Evolutionary conservation across 768 basidiomycete species (phyloP).

Genomic region (Thelephora aurantiotincta): DNA sequence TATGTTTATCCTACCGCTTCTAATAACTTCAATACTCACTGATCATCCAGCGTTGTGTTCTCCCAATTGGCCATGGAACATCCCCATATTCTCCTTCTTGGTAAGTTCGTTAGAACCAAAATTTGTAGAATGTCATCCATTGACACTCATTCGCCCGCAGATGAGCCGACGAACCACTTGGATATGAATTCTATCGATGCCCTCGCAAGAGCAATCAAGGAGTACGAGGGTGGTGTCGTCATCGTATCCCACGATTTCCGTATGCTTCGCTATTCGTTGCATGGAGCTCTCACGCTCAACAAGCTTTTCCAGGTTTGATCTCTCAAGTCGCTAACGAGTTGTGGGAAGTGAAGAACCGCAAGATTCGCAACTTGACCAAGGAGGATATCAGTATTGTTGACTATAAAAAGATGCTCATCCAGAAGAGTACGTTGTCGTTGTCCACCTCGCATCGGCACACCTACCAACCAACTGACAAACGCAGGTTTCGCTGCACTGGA

Average conservation of each 20-base stretch:
- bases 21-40: neutral
- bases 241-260: constrained; percentile 99
- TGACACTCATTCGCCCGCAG: constrained; percentile 21
- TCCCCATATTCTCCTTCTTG: constrained; percentile 84
- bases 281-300: neutral
- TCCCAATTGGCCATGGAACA: constrained; percentile 95
- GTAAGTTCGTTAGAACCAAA: constrained; percentile 22
- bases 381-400: constrained; percentile 82
- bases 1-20: constrained; percentile 20
- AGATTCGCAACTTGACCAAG: constrained; percentile 86
- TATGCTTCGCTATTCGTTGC: constrained; percentile 23
- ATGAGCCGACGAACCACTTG: constrained; percentile 95
- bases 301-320: constrained; percentile 55
- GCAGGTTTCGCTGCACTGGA: constrained; percentile 76
- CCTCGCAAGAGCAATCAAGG: constrained; percentile 88
- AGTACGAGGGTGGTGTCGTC: constrained; percentile 94
- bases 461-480: neutral
- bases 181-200: constrained; percentile 98
- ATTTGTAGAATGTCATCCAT: constrained; percentile 2
- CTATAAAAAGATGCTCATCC: constrained; percentile 82
- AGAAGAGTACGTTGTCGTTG: constrained; percentile 43
- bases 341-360: constrained; percentile 95
- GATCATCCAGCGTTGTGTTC: constrained; percentile 66
- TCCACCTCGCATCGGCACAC: neutral
- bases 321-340: constrained; percentile 97